A percentile compares a stretch with the other conserved stretches of the same genome.
These are phyloP conservation scores for Microdochium nivale DNA, from an alignment of 2,329 filamentous ascomycete species.

Conservation along the genomic window DNA sequence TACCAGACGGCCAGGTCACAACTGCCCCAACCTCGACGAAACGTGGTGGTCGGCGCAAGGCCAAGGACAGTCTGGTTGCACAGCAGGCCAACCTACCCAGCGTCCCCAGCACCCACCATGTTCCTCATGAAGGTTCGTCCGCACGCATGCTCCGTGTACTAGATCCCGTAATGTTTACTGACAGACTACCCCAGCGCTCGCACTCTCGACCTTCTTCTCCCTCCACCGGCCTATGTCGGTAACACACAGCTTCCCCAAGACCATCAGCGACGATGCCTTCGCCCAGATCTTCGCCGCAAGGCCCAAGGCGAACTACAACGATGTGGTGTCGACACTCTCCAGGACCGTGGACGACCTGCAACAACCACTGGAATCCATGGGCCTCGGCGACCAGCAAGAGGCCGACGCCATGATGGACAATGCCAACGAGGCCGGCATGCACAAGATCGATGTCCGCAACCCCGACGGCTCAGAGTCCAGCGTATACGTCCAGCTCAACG, in stretches of 20 bases:
- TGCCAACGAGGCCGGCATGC: conserved; percentile 35
- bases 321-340: conserved; percentile 60
- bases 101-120: conserved; percentile 67
- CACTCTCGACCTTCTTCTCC: conserved; percentile 88
- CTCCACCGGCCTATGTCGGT: conserved; percentile 91
- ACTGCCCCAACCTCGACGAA: conserved; percentile 31
- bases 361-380: conserved; percentile 45
- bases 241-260: conserved; percentile 68
- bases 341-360: conserved; percentile 52
- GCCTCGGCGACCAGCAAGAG: conserved; percentile 29
- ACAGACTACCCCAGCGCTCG: conserved; percentile 55
- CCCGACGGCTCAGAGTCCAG: conserved; percentile 49
- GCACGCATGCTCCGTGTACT: conserved; percentile 1
- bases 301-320: conserved; percentile 41
- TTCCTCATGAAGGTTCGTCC: conserved; percentile 55
- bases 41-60: conserved; percentile 46
- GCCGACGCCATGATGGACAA: conserved; percentile 22
- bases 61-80: conserved; percentile 40
- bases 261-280: conserved; percentile 66
- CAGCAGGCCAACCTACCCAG: conserved; percentile 54
- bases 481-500: conserved; percentile 58
- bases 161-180: conserved; percentile 3
- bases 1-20: conserved; percentile 41
- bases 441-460: conserved; percentile 43
- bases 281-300: conserved; percentile 69